These are phyloP conservation scores for Penicilliopsis zonata DNA, from an alignment of 495 filamentous ascomycete genomes.

Conservation along the genomic window DNA sequence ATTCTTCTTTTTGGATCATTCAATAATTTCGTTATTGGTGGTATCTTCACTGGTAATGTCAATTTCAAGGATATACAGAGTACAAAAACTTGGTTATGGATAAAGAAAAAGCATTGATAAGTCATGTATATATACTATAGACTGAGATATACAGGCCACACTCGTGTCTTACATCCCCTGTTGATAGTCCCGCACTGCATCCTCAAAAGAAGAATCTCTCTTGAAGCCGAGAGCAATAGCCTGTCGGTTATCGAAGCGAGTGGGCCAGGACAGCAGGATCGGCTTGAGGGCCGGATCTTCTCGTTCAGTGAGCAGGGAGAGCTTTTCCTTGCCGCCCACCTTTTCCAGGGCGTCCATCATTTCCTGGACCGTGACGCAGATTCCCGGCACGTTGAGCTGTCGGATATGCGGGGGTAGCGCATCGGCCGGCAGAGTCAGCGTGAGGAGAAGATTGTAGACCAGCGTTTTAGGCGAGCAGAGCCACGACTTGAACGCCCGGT, in stretches of 20 bases:
- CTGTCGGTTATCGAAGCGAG: slow-evolving; percentile 48
- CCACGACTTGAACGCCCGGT: slow-evolving; percentile 49
- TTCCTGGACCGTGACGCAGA: slow-evolving; percentile 55
- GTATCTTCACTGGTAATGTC: no score
- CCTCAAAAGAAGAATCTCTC: slow-evolving; percentile 43
- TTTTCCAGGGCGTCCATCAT: slow-evolving; percentile 59
- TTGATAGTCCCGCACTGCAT: slow-evolving; percentile 42
- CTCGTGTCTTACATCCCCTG: slow-evolving; percentile 18
- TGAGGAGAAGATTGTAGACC: slow-evolving; percentile 50
- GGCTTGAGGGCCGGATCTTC: slow-evolving; percentile 45
- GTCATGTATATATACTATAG: no score
- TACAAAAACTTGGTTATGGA: no score
- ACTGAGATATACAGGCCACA: no score
- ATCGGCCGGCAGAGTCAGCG: slow-evolving; percentile 38
- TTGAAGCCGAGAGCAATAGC: slow-evolving; percentile 46
- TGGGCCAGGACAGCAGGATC: slow-evolving; percentile 59
- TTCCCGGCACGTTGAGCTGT: slow-evolving; percentile 59
- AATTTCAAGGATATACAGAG: no score
- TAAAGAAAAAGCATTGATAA: no score
- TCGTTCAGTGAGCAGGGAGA: slow-evolving; percentile 47
- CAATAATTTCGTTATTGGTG: no score
- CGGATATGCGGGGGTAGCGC: slow-evolving; percentile 42
- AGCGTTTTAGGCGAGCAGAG: slow-evolving; percentile 50
- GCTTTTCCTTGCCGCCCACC: slow-evolving; percentile 53
- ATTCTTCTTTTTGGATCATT: no score